Conservation (phyloP, 371 early-diverging fungal genomes). For the Mortierella sp. region DNA sequence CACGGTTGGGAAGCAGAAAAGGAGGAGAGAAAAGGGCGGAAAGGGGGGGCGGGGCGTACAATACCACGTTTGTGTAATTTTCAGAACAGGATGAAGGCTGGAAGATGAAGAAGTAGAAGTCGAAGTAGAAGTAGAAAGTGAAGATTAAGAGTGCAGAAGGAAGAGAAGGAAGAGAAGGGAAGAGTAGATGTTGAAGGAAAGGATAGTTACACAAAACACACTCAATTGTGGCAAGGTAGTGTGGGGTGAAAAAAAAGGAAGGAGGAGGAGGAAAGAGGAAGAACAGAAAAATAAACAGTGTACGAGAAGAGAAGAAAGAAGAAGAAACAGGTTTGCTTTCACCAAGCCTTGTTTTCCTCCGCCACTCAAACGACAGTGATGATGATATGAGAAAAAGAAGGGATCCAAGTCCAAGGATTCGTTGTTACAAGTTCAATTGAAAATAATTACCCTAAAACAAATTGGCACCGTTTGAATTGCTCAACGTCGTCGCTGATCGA, state of each 20-base stretch:
- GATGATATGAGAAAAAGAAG: no score
- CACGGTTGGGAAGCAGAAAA: not conserved
- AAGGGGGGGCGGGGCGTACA: no score
- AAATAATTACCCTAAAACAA: no score
- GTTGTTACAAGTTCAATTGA: no score
- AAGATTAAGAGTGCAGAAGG: not conserved
- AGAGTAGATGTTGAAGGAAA: no score
- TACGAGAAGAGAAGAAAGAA: not conserved
- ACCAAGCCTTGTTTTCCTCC: not conserved
- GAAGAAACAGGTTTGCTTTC: not conserved
- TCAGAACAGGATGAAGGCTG: not conserved
- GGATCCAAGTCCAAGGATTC: no score
- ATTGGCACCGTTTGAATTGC: not conserved
- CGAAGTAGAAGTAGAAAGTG: conserved; percentile 7
- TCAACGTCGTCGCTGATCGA: not conserved
- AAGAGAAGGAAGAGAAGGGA: not conserved
- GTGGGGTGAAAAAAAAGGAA: not conserved
- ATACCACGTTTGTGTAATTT: not conserved
- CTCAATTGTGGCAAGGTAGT: not conserved
- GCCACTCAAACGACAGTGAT: not conserved
- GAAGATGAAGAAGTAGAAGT: not conserved
- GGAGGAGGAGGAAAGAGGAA: not conserved
- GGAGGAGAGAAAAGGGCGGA: not conserved
- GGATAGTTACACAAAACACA: conserved; percentile 9
- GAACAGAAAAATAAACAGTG: not conserved